Conservation (phyloP, 768 basidiomycete species). For the Crassisporium funariophilum region DNA sequence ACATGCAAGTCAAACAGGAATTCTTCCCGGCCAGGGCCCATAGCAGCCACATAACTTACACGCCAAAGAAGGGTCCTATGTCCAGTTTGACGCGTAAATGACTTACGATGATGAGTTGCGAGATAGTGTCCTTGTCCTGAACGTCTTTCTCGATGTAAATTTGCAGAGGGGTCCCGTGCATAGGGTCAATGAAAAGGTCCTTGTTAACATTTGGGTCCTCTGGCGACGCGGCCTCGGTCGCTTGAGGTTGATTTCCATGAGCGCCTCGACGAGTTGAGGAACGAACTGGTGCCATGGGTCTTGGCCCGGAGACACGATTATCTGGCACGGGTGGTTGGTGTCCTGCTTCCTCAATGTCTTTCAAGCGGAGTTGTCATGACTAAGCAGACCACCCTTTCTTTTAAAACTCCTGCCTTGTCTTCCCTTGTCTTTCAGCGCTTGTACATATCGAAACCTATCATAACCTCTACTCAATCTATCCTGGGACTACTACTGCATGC, state of each 20-base stretch:
- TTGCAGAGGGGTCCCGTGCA: slow-evolving; percentile 74
- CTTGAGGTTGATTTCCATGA: slow-evolving; percentile 36
- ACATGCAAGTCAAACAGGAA: not conserved
- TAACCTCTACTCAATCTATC: no score
- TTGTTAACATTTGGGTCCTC: slow-evolving; percentile 38
- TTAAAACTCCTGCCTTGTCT: no score
- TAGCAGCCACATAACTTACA: not conserved
- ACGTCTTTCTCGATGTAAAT: slow-evolving; percentile 86
- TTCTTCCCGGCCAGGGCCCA: not conserved
- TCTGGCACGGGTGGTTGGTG: slow-evolving; percentile 49
- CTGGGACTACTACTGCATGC: no score
- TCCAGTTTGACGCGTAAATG: slow-evolving; percentile 4
- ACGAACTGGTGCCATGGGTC: slow-evolving; percentile 87
- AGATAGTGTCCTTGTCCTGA: slow-evolving; percentile 62
- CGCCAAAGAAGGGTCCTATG: not conserved
- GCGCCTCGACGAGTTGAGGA: slow-evolving; percentile 50
- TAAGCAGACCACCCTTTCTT: no score
- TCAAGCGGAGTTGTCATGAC: slow-evolving; percentile 22
- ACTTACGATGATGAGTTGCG: slow-evolving; percentile 69
- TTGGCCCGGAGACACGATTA: slow-evolving; percentile 38
- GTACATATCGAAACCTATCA: no score
- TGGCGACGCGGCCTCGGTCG: slow-evolving; percentile 32
- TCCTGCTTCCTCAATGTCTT: slow-evolving; percentile 33
- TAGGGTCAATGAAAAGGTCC: slow-evolving; percentile 78
- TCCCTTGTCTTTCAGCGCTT: no score